Base-by-base conservation (phyloP, 352 stramenopile species). In the Phytophthora quininea region DNA sequence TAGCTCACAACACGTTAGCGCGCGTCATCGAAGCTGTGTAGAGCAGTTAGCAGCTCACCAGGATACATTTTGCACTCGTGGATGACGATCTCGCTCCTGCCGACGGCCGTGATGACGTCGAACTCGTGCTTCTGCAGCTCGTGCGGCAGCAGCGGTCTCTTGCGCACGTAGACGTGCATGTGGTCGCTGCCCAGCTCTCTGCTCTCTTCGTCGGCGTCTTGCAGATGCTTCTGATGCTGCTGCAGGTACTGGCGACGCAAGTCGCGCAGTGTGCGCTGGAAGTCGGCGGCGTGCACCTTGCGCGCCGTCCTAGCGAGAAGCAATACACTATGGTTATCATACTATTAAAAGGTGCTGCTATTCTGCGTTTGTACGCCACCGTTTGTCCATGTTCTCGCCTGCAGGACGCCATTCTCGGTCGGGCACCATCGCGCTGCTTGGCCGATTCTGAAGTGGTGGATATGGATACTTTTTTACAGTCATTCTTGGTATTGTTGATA, bases 31-130 rank as follows among this genome's bases (percentile, higher is more conserved):
- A 64, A 54, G 24, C 31, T 7, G 1, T 30, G 19, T 2, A 51
- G 4, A 45, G 9, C 6, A 54, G 10, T 37, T 19, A 54, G 27
- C 12, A 8, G 24, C 68, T 4, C 73, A 88, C 79, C 72, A 8
- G 82, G 73, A 70, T 97, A 92, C 90, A 97, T 97, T 48, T 92
- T 85, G 73, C 88, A 95, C 69, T 97, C 90, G 69, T 97, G 88
- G 54, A 97, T 85, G 42, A 95, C 80, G 63, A 94, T 88, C 49
- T 90, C 74, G 32, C 67, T 74, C 54, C 68, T 49, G 0, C 74
- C 82, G 33, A 84, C 74, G 19, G 86, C 88, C 42, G 81, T 86
- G 59, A 97, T 91, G 51, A 97, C 82, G 64, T 96, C 88, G 55
- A 93, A 98, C 66, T 97, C 92, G 62, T 90, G 84, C 67, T 92